phyloP scores from a whole-genome alignment of 179 eudicot species.

The Camellia oleifera region DNA sequence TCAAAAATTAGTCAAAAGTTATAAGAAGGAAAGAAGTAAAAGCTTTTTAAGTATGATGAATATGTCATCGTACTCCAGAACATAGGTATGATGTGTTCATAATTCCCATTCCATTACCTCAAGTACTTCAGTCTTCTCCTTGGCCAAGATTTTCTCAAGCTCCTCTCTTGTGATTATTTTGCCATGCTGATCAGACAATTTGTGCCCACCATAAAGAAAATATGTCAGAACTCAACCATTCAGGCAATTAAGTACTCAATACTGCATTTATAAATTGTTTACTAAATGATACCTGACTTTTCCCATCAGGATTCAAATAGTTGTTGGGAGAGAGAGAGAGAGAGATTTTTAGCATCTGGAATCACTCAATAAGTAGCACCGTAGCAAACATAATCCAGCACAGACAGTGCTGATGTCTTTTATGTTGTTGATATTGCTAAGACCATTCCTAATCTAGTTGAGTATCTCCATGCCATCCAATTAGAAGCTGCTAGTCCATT shows the following conservation, averaged over 20 bases:
- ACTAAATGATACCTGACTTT: neutral
- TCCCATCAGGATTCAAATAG: neutral
- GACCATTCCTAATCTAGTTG: neutral
- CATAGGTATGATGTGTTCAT: neutral
- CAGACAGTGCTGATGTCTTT: neutral
- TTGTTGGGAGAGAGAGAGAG: constrained; percentile 2
- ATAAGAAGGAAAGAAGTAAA: neutral
- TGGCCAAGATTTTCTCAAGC: constrained; percentile 66
- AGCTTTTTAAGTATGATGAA: neutral
- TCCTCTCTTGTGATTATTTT: constrained; percentile 83
- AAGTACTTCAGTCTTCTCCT: constrained; percentile 67
- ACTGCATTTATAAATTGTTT: neutral
- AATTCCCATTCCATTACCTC: constrained; percentile 49
- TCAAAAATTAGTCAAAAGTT: neutral
- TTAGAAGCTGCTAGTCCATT: neutral
- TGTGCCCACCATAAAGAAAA: constrained; percentile 7
- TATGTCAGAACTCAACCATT: constrained; percentile 2
- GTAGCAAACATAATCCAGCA: neutral
- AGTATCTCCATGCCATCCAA: constrained; percentile 6
- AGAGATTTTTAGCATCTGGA: neutral
- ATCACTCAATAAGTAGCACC: neutral
- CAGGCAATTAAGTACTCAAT: neutral
- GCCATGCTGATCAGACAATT: constrained; percentile 59
- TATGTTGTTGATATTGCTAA: neutral
- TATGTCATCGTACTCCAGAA: neutral